Base-by-base conservation (phyloP, 148 eudicot species). In the Arctostaphylos glauca region DNA sequence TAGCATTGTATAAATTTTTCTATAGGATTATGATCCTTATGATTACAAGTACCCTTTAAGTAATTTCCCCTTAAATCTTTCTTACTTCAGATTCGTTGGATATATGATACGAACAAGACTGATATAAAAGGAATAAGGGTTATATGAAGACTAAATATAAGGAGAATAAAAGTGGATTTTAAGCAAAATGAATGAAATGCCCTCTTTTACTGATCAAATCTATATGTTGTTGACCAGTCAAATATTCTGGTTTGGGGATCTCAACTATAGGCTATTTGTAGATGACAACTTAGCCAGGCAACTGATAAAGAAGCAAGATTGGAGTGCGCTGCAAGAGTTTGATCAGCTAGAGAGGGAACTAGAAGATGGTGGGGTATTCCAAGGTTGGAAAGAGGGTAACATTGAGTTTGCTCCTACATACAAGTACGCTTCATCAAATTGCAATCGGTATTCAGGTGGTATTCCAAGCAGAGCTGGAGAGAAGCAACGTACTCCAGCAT, bases 181-280 rank as follows among this genome's bases (percentile, higher is more conserved):
- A 21, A 76, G 58, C 13, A 76, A 52, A 50, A 1, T 6, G 59
- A 25, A 50, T 12, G 59, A 9, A 76, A 10, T 52, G 21, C 50
- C 18, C 43, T 82, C 50, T 76, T 16, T 82, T 66, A 41, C 38
- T 44, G 71, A 52, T 49, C 13, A 19, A 41, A 10, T 43, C 5
- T 64, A 72, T 84, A 10, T 80, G 44, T 80, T 83, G 82, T 87
- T 58, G 60, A 82, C 84, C 91, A 92, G 94, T 78, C 90, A 76
- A 81, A 90, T 92, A 87, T 92, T 92, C 80, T 90, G 94, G 94
- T 92, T 90, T 47, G 94, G 92, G 74, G 94, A 92, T 88, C 94
- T 92, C 75, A 92, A 90, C 84, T 92, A 92, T 83, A 85, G 92
- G 83, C 83, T 92, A 56, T 86, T 79, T 60, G 64, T 89, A 72